These are phyloP conservation scores for Coelastrella sp. DNA, from an alignment of 139 green algal genomes.

Conservation along the genomic window DNA sequence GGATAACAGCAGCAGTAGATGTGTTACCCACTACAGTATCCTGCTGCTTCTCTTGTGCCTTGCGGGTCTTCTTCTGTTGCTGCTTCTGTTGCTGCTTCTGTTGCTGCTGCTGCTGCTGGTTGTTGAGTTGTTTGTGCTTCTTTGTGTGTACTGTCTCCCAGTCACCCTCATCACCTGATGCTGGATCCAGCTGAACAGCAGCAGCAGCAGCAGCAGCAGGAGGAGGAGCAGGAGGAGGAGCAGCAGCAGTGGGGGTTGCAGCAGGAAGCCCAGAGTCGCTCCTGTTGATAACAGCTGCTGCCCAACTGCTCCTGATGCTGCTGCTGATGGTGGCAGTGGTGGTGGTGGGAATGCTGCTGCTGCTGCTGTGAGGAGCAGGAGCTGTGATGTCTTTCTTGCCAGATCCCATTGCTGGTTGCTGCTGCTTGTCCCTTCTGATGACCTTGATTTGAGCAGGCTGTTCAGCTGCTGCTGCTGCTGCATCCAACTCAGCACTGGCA, in stretches of 20 bases:
- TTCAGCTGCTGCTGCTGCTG: conserved; percentile 4
- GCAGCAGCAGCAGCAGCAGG: background rate
- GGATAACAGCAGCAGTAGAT: no score
- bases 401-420: no score
- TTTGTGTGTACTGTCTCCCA: conserved; percentile 4
- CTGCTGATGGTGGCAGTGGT: background rate
- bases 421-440: no score
- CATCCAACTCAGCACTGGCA: background rate
- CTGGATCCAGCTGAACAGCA: background rate
- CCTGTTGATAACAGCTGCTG: no score
- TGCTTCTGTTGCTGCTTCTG: conserved; percentile 14
- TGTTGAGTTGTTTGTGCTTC: background rate
- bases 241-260: background rate
- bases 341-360: background rate
- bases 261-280: no score
- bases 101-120: background rate
- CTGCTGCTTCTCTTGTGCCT: conserved; percentile 4
- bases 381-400: no score
- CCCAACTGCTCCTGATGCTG: no score
- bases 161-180: background rate
- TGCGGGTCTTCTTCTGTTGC: conserved; percentile 4
- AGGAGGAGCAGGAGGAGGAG: background rate
- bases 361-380: no score
- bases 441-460: no score
- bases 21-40: no score